Conservation (phyloP, 1,284 basidiomycete species). For the Crepidotus sp. region DNA sequence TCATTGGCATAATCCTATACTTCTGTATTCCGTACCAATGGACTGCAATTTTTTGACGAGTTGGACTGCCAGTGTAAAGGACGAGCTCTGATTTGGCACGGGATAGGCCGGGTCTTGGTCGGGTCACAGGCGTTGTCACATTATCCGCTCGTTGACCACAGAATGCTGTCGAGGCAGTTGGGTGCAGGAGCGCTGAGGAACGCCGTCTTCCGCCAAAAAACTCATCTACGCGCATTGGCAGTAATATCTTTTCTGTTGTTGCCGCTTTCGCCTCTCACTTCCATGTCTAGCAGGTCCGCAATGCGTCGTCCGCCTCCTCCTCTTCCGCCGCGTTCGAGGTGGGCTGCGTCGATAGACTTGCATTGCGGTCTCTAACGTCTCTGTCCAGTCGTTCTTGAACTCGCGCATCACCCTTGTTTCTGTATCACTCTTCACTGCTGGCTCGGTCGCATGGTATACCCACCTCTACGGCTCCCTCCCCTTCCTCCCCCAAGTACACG, state of each 20-base stretch:
- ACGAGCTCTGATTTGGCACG: not conserved
- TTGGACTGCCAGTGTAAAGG: not conserved
- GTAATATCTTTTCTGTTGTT: slow-evolving; percentile 2
- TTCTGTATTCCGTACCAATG: slow-evolving; percentile 1
- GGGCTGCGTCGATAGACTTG: slow-evolving; percentile 18
- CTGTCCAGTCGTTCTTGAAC: slow-evolving; percentile 35
- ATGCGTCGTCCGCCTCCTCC: slow-evolving; percentile 55
- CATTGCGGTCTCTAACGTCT: not conserved
- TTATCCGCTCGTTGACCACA: not conserved
- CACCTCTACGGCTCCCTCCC: slow-evolving; percentile 87
- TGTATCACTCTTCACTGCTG: slow-evolving; percentile 72
- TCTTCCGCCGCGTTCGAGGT: slow-evolving; percentile 54
- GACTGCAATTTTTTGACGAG: not conserved
- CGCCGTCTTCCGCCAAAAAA: slow-evolving; percentile 12
- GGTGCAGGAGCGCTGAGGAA: slow-evolving; percentile 15
- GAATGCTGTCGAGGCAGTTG: slow-evolving; percentile 16
- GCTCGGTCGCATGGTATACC: slow-evolving; percentile 93
- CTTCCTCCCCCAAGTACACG: slow-evolving; percentile 82
- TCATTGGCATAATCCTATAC: not conserved
- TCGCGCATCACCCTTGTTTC: slow-evolving; percentile 77
- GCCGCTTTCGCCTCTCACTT: not conserved
- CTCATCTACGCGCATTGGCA: slow-evolving; percentile 7
- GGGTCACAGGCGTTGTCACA: too few species aligned
- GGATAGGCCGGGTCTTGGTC: not conserved
- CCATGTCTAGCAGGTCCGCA: slow-evolving; percentile 45